These are phyloP conservation scores for Inga leiocalycina DNA, from an alignment of 306 rosid genomes.

Conservation along the genomic window DNA sequence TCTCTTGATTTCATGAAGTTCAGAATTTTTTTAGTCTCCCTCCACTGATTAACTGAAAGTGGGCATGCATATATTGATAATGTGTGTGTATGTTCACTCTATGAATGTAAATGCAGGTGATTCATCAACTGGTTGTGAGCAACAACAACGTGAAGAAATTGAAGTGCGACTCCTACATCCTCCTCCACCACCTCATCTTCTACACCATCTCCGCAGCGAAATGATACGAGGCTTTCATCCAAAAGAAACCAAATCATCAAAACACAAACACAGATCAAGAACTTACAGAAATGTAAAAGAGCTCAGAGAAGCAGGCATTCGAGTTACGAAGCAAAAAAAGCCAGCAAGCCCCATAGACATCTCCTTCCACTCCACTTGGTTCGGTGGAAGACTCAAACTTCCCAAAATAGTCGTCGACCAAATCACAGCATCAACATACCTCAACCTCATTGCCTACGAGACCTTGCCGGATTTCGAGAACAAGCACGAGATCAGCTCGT, in stretches of 20 bases:
- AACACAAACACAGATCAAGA: not conserved
- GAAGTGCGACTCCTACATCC: not conserved
- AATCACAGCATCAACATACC: not conserved
- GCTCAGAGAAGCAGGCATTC: not conserved
- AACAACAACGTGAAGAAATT: not conserved
- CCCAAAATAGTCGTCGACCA: not conserved
- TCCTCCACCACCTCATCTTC: not conserved
- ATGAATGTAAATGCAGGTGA: not conserved
- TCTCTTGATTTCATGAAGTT: too few relatives aligned
- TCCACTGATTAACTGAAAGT: too few relatives aligned
- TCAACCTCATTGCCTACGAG: not conserved
- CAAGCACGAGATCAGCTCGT: not conserved
- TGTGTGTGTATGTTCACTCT: not conserved
- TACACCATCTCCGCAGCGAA: not conserved
- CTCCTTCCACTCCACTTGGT: not conserved
- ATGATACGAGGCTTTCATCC: not conserved
- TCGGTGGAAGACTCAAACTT: not conserved
- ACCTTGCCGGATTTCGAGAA: not conserved
- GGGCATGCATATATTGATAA: too few relatives aligned
- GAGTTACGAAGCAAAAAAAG: not conserved
- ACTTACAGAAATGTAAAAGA: not conserved
- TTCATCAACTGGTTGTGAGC: too few relatives aligned
- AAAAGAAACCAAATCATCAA: too few relatives aligned
- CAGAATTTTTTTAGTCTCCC: too few relatives aligned
- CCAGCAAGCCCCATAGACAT: not conserved